Evolutionary conservation across 192 early-diverging fungal genomes (phyloP), one percentile per base, ranked within the genome.

Genomic region (Phlyctochytrium bullatum): DNA sequence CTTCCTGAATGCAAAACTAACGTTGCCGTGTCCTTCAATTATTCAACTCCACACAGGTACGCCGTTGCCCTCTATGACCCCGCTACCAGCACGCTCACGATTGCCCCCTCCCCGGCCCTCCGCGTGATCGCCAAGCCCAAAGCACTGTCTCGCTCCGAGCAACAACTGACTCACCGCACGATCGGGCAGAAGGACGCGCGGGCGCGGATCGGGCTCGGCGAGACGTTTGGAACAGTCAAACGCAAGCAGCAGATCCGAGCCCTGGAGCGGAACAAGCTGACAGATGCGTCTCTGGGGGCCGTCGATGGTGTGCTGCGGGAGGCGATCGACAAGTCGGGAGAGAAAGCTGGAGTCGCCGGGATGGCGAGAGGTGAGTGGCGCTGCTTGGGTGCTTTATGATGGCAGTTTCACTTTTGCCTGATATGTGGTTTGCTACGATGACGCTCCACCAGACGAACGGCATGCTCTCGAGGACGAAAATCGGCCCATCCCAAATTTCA

Each of bases 141-240:
- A 73, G 79, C 89, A 28, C 75, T 89, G 3, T 90, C 86, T 71
- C 73, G 64, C 25, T 58, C 62, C 62, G 75, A 79, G 33, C 67
- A 58, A 36, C 70, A 78, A 25, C 64, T 68, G 27, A 80, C 77
- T 29, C 57, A 59, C 66, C n/a, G n/a, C n/a, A n/a, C n/a, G 51
- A 36, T 62, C 64, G 32, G 36, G 14, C 59, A 69, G n/a, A 77
- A 85, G 78, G 83, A 84, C 30, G 32, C 80, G 58, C 65, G 75
- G 54, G 91, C 91, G 20, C 81, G 92, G 59, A 91, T 88, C 67
- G 79, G 83, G 58, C 80, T 98, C 56, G 95, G 95, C 64, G 85
- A 93, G 72, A 86, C 90, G 20, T 98, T 98, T 73, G 96, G 96
- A 69, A 94, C 90, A 61, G 91, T 92, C 80, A 96, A 95, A 81